Evolutionary conservation across 129 eudicot species (phyloP).

Genomic region (Pittosporum tobira): DNA sequence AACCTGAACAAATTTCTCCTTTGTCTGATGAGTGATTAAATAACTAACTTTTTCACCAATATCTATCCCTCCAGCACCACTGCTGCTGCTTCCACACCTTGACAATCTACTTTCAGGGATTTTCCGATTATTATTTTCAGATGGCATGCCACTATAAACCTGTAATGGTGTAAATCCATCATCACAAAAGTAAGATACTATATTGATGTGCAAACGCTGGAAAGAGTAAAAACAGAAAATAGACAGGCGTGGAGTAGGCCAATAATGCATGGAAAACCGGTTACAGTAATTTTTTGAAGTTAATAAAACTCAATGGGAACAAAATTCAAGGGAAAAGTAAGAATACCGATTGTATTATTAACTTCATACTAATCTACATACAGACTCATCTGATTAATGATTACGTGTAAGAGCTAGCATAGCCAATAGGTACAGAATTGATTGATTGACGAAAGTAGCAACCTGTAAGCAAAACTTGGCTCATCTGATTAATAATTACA

Average conservation of each 20-base stretch:
- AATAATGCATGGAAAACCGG: no score
- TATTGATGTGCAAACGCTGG: no score
- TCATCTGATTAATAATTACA: no score
- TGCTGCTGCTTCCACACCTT: constrained; percentile 9
- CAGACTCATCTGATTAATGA: neutral
- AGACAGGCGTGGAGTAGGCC: no score
- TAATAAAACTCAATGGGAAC: no score
- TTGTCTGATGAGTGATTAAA: constrained; percentile 25
- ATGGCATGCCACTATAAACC: constrained; percentile 18
- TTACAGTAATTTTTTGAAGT: neutral
- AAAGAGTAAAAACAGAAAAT: no score
- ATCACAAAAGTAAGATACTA: no score
- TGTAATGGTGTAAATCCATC: constrained; percentile 2
- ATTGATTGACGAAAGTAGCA: no score
- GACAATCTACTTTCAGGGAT: constrained; percentile 18
- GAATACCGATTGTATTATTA: neutral
- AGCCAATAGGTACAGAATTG: neutral
- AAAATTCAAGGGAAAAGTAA: neutral
- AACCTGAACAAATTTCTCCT: constrained; percentile 20
- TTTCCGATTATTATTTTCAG: constrained; percentile 5
- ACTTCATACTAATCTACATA: neutral
- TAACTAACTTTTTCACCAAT: constrained; percentile 19
- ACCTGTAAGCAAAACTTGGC: no score
- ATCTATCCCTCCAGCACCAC: neutral
- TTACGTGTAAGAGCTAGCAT: neutral